Base-by-base conservation (phyloP, 23 red algal genomes). In the Gracilariopsis chorda region DNA sequence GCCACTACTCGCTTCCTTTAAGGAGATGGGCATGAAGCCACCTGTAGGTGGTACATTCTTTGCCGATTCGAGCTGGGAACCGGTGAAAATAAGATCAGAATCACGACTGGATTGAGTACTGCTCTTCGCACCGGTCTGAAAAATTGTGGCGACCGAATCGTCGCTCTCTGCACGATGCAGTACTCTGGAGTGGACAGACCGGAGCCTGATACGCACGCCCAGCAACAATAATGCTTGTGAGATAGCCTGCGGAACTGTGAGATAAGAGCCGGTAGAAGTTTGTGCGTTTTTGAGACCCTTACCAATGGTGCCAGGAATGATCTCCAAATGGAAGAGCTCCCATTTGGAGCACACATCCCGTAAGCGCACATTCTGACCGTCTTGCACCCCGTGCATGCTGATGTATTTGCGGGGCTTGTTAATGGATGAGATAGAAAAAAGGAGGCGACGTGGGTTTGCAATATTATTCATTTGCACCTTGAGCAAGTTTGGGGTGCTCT, bases 311-410 rank as follows among this genome's bases (percentile, higher is more conserved):
- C 58, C 69, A 6, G 85, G 85, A n/a, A 61, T 63, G 70, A 89
- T 77, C 59, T 89, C 85, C 1, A 89, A 53, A 34, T 89, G 85
- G 64, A 89, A 89, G 42, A 89, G 67, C 16, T 77, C 85, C 27
- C 72, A 69, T 25, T 89, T 89, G 24, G 85, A 59, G 33, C 61
- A 32, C 0, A 2, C 28, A 33, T 77, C 19, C 10, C 33, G 65
- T 30, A 61, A 13, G 51, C 51, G 72, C 65, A 37, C 45, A 24
- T 3, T 77, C 24, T 75, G 34, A 19, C 34, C 76, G 2, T 48
- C 45, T 84, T 69, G 42, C 17, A 45, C 80, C 30, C 28, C 35
- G 41, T 16, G 69, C 45, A 89, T 28, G 48, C 49, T 62, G 17
- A 89, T 67, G 51, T 56, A 77, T 7, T 24, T 33, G 16, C 9